These are phyloP conservation scores for Blepharisma stoltei DNA, from an alignment of 73 alveolate species.

Conservation along the genomic window DNA sequence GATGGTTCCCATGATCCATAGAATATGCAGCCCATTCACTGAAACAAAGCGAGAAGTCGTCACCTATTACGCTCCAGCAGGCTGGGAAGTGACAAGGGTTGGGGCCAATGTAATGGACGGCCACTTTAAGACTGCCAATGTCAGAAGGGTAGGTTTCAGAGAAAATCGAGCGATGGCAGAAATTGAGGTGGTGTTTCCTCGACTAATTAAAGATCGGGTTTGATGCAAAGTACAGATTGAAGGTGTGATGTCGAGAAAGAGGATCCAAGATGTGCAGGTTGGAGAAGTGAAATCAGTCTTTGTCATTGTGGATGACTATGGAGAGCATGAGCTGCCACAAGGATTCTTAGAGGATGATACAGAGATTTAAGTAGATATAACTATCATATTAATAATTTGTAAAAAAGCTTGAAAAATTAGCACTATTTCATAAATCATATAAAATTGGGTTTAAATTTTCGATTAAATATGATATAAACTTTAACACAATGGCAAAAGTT, in stretches of 20 bases:
- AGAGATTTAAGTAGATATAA: neutral
- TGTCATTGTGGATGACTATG: constrained; percentile 26
- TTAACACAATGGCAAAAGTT: constrained; percentile 43
- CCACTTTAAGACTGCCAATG: neutral
- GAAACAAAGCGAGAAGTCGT: neutral
- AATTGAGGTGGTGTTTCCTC: constrained; percentile 19
- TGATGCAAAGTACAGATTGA: constrained; percentile 2
- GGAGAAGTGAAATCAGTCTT: neutral
- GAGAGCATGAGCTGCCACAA: constrained; percentile 23
- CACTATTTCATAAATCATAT: too few species aligned
- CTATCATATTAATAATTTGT: too few species aligned
- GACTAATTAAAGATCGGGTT: neutral
- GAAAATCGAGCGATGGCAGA: constrained; percentile 16
- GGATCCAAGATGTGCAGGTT: constrained; percentile 17
- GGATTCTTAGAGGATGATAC: constrained; percentile 18
- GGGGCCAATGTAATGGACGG: constrained; percentile 9
- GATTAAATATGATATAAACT: too few species aligned
- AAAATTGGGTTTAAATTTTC: too few species aligned
- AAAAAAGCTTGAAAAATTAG: too few species aligned
- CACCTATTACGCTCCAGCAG: constrained; percentile 24
- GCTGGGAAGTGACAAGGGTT: constrained; percentile 24
- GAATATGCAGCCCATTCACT: neutral
- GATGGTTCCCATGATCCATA: constrained; percentile 20
- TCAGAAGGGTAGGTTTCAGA: neutral
- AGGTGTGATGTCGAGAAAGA: constrained; percentile 16